Percentiles rank a stretch among this genome's conserved stretches.
These are phyloP conservation scores for Leishmania turanica DNA, from an alignment of 208 protist genomes.

Conservation along the genomic window DNA sequence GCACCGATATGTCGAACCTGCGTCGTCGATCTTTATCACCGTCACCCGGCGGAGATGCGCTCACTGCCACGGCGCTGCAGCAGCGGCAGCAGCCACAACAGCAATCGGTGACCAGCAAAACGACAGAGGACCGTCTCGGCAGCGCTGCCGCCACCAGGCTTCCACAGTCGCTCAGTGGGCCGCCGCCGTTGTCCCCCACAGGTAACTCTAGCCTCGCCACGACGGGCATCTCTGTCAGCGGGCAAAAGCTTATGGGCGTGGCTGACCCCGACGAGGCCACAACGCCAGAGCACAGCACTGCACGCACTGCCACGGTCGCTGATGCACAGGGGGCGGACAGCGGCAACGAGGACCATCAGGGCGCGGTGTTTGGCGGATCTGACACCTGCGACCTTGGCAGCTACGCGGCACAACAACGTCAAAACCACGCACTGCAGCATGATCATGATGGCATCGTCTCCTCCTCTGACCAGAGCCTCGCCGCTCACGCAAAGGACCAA, in stretches of 20 bases:
- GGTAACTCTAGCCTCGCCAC: background rate
- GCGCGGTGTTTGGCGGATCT: background rate
- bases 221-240: background rate
- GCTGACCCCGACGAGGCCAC: background rate
- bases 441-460: background rate
- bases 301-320: background rate
- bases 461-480: background rate
- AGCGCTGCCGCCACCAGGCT: background rate
- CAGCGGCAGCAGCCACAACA: background rate
- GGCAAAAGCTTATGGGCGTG: background rate
- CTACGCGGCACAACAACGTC: background rate
- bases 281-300: slow-evolving; percentile 1
- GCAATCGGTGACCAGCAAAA: background rate
- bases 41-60: background rate
- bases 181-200: background rate
- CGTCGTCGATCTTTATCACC: background rate
- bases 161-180: background rate
- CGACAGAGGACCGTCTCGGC: background rate
- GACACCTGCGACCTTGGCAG: background rate
- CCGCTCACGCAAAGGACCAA: background rate
- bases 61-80: background rate
- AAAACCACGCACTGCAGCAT: background rate
- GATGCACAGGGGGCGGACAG: background rate
- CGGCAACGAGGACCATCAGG: background rate
- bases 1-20: slow-evolving; percentile 9